Evolutionary conservation across 345 rosid genomes (phyloP), one percentile per base, ranked within the genome.

Genomic region (Dipteronia dyeriana): DNA sequence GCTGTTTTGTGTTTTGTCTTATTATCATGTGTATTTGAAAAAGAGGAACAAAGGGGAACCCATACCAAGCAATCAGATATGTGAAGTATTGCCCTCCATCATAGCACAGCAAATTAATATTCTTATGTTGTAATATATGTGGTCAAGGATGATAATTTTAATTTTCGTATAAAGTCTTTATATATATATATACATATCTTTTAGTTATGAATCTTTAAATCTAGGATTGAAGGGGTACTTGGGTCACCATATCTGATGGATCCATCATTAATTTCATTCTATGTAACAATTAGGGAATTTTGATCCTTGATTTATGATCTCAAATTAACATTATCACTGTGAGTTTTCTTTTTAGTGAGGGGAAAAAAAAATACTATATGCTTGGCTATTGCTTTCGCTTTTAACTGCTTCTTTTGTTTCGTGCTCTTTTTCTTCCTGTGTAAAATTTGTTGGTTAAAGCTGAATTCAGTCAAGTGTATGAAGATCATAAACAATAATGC

Each of bases 1-100:
- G 47, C 56, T 53, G 43, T 47, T 60, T 79, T 19, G 22, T 71
- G 43, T 47, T 60, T 79, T 23, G 22, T 71, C 72, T 64, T 54
- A 47, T 67, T 47, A 22, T 70, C 62, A 47, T 62, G 26, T 53
- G 11, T 70, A 79, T 68, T 75, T 23, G 41, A 26, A 63, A 38
- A 14, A 57, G 66, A 54, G 38, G 23, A 20, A 49, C 9, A 49
- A 31, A 41, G 23, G 43, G 75, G 29, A 39, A 65, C 62, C 19
- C 25, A 34, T 51, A 47, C 23, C 76, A 47, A 26, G 49, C 68
- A 56, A 12, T 7, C 2, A 23, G 43, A 22, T 39, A 66, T 31
- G 60, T 45, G 39, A 71, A 79, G 29, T 72, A 73, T 64, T 43
- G 47, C 66, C 66, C 72, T 54, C 17, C 29, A 4, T 20, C 19